phyloP scores from a whole-genome alignment of 805 yeast species.

The Wilhelminamyces savonicus region DNA sequence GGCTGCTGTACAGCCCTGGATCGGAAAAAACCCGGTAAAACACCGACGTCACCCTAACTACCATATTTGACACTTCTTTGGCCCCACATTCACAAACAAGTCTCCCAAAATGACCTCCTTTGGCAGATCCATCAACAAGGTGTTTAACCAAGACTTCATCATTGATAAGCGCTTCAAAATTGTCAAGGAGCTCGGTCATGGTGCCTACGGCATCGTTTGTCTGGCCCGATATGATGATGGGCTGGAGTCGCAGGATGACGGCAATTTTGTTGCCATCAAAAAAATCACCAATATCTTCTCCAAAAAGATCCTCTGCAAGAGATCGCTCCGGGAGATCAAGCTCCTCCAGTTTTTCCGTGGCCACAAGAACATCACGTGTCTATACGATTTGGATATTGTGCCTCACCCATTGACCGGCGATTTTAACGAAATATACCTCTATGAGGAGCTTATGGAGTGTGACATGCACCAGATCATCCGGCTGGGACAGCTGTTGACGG shows the following conservation, averaged over 20 bases:
- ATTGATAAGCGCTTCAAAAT: conserved; percentile 85
- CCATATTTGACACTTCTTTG: too few relatives aligned
- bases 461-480: conserved; percentile 97
- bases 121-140: too few relatives aligned
- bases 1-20: too few relatives aligned
- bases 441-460: conserved; percentile 97
- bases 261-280: conserved; percentile 75
- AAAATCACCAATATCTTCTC: conserved; percentile 92
- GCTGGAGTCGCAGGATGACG: conserved; percentile 25
- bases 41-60: too few relatives aligned
- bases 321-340: conserved; percentile 88
- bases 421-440: conserved; percentile 87
- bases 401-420: conserved; percentile 53
- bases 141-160: conserved; percentile 79
- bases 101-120: too few relatives aligned
- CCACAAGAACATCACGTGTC: conserved; percentile 91
- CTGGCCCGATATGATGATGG: conserved; percentile 87
- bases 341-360: conserved; percentile 89
- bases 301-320: conserved; percentile 83
- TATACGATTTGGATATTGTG: conserved; percentile 90
- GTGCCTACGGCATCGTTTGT: conserved; percentile 96
- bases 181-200: conserved; percentile 92
- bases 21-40: too few relatives aligned
- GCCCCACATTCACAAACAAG: too few relatives aligned
- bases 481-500: conserved; percentile 89